These are phyloP conservation scores for Phytopythium helicoides DNA, from an alignment of 352 stramenopile species.

Conservation along the genomic window DNA sequence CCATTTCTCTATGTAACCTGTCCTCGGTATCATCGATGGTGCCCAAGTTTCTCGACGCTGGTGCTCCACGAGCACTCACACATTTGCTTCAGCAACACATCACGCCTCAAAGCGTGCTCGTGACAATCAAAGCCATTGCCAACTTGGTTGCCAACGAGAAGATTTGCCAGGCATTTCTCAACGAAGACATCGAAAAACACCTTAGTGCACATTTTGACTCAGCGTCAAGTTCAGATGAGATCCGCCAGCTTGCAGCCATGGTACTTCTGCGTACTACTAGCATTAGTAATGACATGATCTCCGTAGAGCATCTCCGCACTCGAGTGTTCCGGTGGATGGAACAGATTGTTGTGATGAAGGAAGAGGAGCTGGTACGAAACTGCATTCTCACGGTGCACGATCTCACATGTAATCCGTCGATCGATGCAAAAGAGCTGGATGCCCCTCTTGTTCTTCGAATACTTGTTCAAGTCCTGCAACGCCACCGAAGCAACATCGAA, in stretches of 20 bases:
- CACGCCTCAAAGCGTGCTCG: conserved; percentile 37
- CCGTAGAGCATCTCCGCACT: conserved; percentile 53
- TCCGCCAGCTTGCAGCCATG: conserved; percentile 70
- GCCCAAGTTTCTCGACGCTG: conserved; percentile 63
- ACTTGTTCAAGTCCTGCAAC: conserved; percentile 56
- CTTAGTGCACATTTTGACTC: conserved; percentile 53
- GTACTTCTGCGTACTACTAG: conserved; percentile 68
- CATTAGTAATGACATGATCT: conserved; percentile 67
- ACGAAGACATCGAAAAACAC: conserved; percentile 67
- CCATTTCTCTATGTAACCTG: conserved; percentile 76
- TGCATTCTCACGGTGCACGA: conserved; percentile 78
- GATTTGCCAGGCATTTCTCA: conserved; percentile 66
- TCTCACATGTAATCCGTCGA: conserved; percentile 52
- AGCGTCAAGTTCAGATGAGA: conserved; percentile 37
- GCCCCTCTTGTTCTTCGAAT: conserved; percentile 66
- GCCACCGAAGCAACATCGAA: conserved; percentile 41
- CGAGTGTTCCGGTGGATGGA: conserved; percentile 78
- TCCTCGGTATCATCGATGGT: conserved; percentile 56
- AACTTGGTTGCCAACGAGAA: conserved; percentile 80
- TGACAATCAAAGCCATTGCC: conserved; percentile 70
- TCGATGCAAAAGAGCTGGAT: conserved; percentile 54
- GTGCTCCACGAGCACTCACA: conserved; percentile 57
- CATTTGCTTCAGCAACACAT: conserved; percentile 48
- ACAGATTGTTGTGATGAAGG: conserved; percentile 76
- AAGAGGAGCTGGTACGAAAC: conserved; percentile 68